Conservation (phyloP, 2,329 filamentous ascomycete species). For the Trichothecium sympodiale region DNA sequence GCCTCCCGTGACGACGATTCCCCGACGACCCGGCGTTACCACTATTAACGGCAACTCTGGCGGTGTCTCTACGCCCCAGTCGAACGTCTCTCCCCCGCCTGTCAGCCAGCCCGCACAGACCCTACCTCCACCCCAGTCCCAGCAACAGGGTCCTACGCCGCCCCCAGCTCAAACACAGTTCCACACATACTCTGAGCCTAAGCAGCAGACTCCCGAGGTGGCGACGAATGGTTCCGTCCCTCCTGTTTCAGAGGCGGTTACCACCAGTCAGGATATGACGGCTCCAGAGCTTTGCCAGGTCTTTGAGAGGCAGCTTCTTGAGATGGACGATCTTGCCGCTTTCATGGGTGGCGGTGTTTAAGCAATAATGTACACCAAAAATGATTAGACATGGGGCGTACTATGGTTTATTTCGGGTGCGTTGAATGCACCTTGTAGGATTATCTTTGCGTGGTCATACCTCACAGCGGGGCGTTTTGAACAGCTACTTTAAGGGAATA, state of each 20-base stretch:
- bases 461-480: no score
- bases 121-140: not conserved
- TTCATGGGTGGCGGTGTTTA: slow-evolving; percentile 53
- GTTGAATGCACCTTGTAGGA: no score
- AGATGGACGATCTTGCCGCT: slow-evolving; percentile 49
- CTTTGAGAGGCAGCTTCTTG: slow-evolving; percentile 48
- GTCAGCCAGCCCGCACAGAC: slow-evolving; percentile 2
- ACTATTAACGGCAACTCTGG: slow-evolving; percentile 48
- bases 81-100: slow-evolving; percentile 30
- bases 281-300: slow-evolving; percentile 45
- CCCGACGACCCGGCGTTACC: slow-evolving; percentile 43
- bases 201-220: slow-evolving; percentile 24
- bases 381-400: no score
- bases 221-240: slow-evolving; percentile 18
- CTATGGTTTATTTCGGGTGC: no score
- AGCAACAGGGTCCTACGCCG: not conserved
- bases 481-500: no score
- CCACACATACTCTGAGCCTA: slow-evolving; percentile 15
- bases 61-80: slow-evolving; percentile 33
- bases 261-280: slow-evolving; percentile 41
- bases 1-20: slow-evolving; percentile 34
- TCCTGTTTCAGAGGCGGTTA: slow-evolving; percentile 17
- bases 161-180: slow-evolving; percentile 8
- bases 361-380: not conserved
- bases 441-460: no score